Evolutionary conservation across 2,329 filamentous ascomycete genomes (phyloP), one percentile per base, ranked within the genome.

Genomic region (Diaporthe vaccinii): DNA sequence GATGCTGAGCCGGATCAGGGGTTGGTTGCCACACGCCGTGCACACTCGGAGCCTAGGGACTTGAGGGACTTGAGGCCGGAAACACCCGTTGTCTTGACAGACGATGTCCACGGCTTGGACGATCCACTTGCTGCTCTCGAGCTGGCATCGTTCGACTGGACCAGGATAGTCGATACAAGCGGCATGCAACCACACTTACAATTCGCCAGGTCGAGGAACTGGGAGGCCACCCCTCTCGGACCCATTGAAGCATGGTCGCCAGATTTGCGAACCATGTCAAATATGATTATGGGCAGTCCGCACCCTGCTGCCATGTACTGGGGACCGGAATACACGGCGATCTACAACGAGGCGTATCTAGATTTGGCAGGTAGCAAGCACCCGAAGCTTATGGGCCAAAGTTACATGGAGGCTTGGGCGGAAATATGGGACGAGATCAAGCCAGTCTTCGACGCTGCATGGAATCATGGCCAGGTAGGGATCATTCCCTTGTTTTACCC

Each of bases 251-350:
- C 87, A 65, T 97, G 94, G 94, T 86, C 89, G 1, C 85, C 90
- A 41, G 93, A 95, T 79, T 84, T 97, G 67, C 89, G 95, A 72
- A 90, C 91, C 77, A 94, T 96, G 92, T 93, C 93, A 68, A 96
- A 96, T 82, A 84, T 96, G 58, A 91, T 97, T 78, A 95, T 97
- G 93, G 93, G 90, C 20, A 93, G 91, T 75, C 93, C 93, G 15
- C 91, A 95, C 80, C 93, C 93, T 1, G 91, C 92, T 7, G 92
- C 93, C 10, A 91, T 95, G 87, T 96, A 96, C 82, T 96, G 94
- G 94, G 91, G 91, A 1, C 83, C 88, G 2, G 87, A 91, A 17
- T 86, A 90, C 57, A 88, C 92, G 22, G 89, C 89, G 10, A 89
- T 95, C 14, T 95, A 95, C 83, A 95, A 95, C 78, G 92, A 94